Evolutionary conservation across 2,329 filamentous ascomycete species (phyloP).

Genomic region (Aureobasidium lini): DNA sequence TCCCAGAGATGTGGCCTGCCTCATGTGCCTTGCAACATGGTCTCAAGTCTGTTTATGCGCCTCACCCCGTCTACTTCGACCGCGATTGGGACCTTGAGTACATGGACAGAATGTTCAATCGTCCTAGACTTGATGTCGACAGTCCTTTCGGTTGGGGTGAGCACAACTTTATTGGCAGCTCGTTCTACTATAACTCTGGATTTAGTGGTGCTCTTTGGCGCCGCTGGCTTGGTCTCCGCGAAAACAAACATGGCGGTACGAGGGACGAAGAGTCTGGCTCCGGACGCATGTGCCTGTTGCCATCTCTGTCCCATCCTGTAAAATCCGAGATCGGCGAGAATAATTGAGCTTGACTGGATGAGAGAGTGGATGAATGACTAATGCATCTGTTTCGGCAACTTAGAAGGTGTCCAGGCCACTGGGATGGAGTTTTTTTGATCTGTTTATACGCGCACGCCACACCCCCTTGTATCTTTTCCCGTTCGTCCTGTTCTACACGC

Average conservation of each 20-base stretch:
- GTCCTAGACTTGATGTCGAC: constrained; percentile 37
- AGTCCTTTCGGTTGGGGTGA: constrained; percentile 46
- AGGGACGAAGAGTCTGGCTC: constrained; percentile 30
- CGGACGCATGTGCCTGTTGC: constrained; percentile 41
- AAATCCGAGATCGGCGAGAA: constrained; percentile 34
- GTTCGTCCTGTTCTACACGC: neutral
- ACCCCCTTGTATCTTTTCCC: neutral
- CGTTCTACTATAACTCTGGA: constrained; percentile 45
- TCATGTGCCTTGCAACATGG: constrained; percentile 69
- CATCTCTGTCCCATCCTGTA: constrained; percentile 41
- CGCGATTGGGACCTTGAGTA: constrained; percentile 55
- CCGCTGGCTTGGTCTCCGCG: constrained; percentile 41
- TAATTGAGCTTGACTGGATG: neutral
- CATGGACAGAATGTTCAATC: constrained; percentile 43
- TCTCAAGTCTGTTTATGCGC: constrained; percentile 69
- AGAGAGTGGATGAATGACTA: neutral
- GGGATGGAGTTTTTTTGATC: neutral
- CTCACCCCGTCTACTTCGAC: constrained; percentile 74
- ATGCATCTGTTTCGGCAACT: neutral
- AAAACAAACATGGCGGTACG: constrained; percentile 34
- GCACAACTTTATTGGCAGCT: constrained; percentile 44
- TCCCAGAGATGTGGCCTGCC: constrained; percentile 72
- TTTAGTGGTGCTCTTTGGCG: constrained; percentile 43
- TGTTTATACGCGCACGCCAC: neutral
- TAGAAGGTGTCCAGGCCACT: constrained; percentile 6